A percentile compares a stretch with the other conserved stretches of the same genome.
phyloP scores from a whole-genome alignment of 2,329 filamentous ascomycete species.

The Shiraia bambusicola region DNA sequence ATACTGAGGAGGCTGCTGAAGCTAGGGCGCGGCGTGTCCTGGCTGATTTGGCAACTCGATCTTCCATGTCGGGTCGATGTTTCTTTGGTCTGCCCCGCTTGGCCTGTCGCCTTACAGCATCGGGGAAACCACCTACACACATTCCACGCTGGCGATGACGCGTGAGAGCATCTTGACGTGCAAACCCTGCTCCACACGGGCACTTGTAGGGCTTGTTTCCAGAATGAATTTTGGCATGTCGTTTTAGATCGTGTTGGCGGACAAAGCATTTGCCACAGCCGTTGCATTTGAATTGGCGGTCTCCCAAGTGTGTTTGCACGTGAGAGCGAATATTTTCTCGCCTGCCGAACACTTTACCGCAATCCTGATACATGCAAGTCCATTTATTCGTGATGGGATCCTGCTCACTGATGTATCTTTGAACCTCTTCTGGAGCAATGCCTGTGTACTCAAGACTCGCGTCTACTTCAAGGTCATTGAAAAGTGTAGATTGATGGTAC shows the following conservation, averaged over 20 bases:
- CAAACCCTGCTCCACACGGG: slow-evolving; percentile 91
- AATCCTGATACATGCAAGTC: slow-evolving; percentile 62
- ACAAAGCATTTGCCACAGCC: slow-evolving; percentile 95
- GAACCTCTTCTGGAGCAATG: slow-evolving; percentile 75
- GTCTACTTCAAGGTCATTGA: slow-evolving; percentile 55
- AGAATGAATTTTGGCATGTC: slow-evolving; percentile 96
- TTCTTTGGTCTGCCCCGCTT: slow-evolving; percentile 69
- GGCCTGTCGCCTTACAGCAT: slow-evolving; percentile 65
- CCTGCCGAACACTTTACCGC: slow-evolving; percentile 87
- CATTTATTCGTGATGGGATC: slow-evolving; percentile 47
- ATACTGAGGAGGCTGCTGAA: slow-evolving; percentile 37
- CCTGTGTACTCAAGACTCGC: slow-evolving; percentile 75
- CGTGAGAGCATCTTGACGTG: slow-evolving; percentile 90
- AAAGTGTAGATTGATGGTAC: slow-evolving; percentile 21
- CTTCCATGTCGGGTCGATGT: slow-evolving; percentile 60
- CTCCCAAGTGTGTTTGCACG: slow-evolving; percentile 95
- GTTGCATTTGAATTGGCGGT: slow-evolving; percentile 92
- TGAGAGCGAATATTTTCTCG: slow-evolving; percentile 99
- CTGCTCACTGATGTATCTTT: slow-evolving; percentile 52
- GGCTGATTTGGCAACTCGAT: slow-evolving; percentile 58
- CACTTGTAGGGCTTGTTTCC: slow-evolving; percentile 95
- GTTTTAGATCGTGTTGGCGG: slow-evolving; percentile 93
- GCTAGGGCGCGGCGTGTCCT: slow-evolving; percentile 50
- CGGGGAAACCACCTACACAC: slow-evolving; percentile 93
- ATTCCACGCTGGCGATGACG: slow-evolving; percentile 92